Evolutionary conservation across 2,329 filamentous ascomycete species (phyloP), one percentile per base, ranked within the genome.

Genomic region (Fragosphaeria purpurea): DNA sequence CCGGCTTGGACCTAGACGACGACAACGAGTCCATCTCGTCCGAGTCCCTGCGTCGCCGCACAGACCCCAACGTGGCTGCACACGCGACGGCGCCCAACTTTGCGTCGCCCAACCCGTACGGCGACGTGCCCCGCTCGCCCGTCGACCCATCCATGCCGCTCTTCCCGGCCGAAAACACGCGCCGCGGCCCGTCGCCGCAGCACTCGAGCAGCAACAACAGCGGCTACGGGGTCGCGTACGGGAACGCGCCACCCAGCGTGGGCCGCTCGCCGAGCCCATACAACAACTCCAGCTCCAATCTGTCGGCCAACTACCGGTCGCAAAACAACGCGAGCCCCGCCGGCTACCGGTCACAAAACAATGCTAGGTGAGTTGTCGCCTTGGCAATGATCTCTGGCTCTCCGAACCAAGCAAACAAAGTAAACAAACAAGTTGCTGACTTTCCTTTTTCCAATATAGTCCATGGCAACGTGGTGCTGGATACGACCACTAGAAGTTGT

Each of bases 1-100:
- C 74, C 50, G 73, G 74, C 50, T 70, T 81, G 34, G 82, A 84
- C 56, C 76, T 87, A 49, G 82, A 89, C 52, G 85, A 88, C 52
- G 86, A 89, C 52, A 80, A 80, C 44, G 79, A 82, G 44, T 84
- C 80, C 33, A 79, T 82, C 65, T 82, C 80, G 4, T 80, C 79
- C 22, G 76, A 73, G 39, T 79, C 81, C 8, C 57, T 71, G 54
- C 70, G 67, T 60, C 71, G 73, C 54, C 65, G 69, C 51, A 69
- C 70, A 52, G 57, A 58, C 50, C 51, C 56, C 11, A 51, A 57
- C 43, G 47, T 57, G 5, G 49, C 47, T 13, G 46, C 32, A 31
- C 41, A 44, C 42, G 22, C 40, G 7, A 11, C 7, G 10, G 33
- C 22, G 53, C 57, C 9, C 44, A 63, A 33, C 48, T 49, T 59